Conservation (phyloP, 495 filamentous ascomycete genomes). For the Aspergillus indologenus region DNA sequence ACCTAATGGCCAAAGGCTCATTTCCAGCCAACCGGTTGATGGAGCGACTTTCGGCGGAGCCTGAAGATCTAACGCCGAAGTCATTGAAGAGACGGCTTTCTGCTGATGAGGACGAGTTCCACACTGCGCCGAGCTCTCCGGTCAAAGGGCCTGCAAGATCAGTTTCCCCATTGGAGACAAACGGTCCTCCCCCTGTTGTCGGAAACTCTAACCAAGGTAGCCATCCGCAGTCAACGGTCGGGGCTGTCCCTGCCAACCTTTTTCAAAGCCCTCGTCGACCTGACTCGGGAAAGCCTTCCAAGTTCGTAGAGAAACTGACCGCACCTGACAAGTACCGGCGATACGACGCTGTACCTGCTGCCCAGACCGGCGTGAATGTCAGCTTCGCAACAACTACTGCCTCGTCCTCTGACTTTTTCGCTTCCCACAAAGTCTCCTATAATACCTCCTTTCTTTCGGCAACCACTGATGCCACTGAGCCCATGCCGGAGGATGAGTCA, state of each 20-base stretch:
- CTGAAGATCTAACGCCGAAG: background rate
- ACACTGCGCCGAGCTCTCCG: constrained; percentile 42
- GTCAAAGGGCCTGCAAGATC: constrained; percentile 13
- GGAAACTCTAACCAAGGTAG: constrained; percentile 7
- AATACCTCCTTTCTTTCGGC: constrained; percentile 30
- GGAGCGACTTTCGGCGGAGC: background rate
- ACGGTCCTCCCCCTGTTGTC: constrained; percentile 9
- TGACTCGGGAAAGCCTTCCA: constrained; percentile 9
- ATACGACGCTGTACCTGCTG: constrained; percentile 15
- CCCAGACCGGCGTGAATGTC: constrained; percentile 10
- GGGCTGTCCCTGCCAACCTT: background rate
- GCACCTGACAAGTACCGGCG: constrained; percentile 17
- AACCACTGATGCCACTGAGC: constrained; percentile 32
- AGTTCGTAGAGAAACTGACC: constrained; percentile 24
- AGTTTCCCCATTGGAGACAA: constrained; percentile 5
- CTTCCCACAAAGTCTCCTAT: constrained; percentile 14
- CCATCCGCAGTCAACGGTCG: constrained; percentile 6
- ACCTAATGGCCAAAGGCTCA: constrained; percentile 20
- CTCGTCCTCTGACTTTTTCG: constrained; percentile 16
- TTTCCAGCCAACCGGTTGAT: background rate
- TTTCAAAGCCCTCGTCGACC: constrained; percentile 7
- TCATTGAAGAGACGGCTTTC: constrained; percentile 28
- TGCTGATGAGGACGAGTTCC: constrained; percentile 34
- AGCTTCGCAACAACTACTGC: constrained; percentile 29
- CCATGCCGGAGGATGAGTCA: constrained; percentile 24